These are phyloP conservation scores for Silene conica DNA, from an alignment of 148 eudicot species.

Conservation along the genomic window DNA sequence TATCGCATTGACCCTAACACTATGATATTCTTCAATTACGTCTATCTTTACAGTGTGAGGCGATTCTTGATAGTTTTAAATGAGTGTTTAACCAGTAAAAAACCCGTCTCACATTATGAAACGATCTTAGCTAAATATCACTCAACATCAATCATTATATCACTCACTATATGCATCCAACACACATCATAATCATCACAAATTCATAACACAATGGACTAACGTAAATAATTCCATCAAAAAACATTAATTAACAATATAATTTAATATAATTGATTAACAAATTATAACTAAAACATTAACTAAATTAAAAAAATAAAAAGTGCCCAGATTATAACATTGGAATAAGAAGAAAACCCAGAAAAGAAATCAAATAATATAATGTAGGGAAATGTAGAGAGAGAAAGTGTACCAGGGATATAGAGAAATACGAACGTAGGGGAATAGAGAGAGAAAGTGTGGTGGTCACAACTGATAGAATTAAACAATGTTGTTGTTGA, in stretches of 20 bases:
- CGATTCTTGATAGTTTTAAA: too few species aligned
- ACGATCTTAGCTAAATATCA: neutral
- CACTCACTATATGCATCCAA: neutral
- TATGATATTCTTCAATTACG: neutral
- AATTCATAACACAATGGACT: neutral
- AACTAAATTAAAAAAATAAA: neutral
- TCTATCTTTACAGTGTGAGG: too few species aligned
- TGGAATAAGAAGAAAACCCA: neutral
- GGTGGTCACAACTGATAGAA: slow-evolving; percentile 4
- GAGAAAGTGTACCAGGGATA: slow-evolving; percentile 28
- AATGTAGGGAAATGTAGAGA: slow-evolving; percentile 7
- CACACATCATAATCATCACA: neutral
- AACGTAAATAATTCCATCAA: slow-evolving; percentile 8
- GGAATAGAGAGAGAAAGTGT: slow-evolving; percentile 4
- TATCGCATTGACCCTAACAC: neutral
- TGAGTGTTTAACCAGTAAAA: too few species aligned
- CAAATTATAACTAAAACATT: neutral
- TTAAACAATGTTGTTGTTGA: slow-evolving; percentile 9
- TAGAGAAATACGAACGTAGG: slow-evolving; percentile 17
- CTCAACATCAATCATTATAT: neutral
- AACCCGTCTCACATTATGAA: too few species aligned
- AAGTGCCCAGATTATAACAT: slow-evolving; percentile 14
- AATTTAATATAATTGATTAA: neutral
- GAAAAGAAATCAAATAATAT: neutral
- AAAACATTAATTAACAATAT: neutral